Conservation (phyloP, 2,329 filamentous ascomycete species). For the Thermoascus crustaceus region DNA sequence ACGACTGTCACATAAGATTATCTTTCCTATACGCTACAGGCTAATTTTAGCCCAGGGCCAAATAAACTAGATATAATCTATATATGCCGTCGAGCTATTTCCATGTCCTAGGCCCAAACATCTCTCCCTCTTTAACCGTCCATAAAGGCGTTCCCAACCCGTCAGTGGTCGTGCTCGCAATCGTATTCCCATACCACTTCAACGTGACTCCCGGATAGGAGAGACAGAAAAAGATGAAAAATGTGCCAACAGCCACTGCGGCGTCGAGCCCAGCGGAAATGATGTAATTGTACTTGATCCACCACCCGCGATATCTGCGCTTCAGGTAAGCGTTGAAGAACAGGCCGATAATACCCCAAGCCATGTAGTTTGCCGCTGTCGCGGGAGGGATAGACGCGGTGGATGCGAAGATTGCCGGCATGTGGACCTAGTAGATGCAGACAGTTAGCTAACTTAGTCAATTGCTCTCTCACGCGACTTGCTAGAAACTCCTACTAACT, state of each 20-base stretch:
- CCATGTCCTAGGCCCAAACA: not conserved
- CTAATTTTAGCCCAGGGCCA: no score
- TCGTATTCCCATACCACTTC: slow-evolving; percentile 9
- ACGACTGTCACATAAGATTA: no score
- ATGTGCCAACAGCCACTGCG: slow-evolving; percentile 8
- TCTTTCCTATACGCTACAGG: no score
- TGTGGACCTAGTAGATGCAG: slow-evolving; percentile 3
- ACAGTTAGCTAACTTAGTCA: not conserved
- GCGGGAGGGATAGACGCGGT: slow-evolving; percentile 34
- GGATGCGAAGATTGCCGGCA: slow-evolving; percentile 24
- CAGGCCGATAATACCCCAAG: slow-evolving; percentile 14
- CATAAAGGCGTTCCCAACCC: slow-evolving; percentile 6
- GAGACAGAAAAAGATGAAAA: slow-evolving; percentile 13
- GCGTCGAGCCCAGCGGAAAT: slow-evolving; percentile 23
- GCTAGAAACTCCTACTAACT: no score
- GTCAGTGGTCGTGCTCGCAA: slow-evolving; percentile 37
- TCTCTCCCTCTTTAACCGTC: not conserved
- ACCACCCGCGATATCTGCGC: slow-evolving; percentile 19
- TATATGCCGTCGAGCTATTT: not conserved
- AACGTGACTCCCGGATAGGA: slow-evolving; percentile 7
- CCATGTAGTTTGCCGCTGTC: slow-evolving; percentile 11
- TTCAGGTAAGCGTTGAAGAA: slow-evolving; percentile 25
- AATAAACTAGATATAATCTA: not conserved
- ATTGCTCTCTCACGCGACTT: no score
- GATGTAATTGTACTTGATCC: slow-evolving; percentile 30